phyloP scores from a whole-genome alignment of 139 green algal genomes.

The Closterium sp. region DNA sequence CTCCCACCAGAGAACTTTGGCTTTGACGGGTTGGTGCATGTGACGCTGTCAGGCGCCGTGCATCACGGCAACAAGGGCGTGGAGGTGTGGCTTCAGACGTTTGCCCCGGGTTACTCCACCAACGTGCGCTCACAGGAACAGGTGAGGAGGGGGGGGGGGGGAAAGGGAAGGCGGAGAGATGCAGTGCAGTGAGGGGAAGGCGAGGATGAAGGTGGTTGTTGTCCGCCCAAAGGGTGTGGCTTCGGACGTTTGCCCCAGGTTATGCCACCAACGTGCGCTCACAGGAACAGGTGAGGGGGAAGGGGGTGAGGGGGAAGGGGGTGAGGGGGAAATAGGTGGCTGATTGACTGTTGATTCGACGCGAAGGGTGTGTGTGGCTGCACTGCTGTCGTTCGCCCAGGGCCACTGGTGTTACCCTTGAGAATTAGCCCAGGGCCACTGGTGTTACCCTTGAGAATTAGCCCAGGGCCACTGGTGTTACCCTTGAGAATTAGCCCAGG shows the following conservation, averaged over 20 bases:
- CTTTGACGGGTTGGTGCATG: neutral
- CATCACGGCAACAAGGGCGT: neutral
- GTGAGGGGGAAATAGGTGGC: too few species aligned
- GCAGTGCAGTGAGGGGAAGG: neutral
- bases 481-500: too few species aligned
- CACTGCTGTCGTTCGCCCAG: too few species aligned
- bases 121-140: neutral
- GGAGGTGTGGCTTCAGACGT: slow-evolving; percentile 11
- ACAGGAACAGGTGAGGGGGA: neutral
- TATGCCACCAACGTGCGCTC: neutral
- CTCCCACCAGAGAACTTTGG: neutral
- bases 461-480: too few species aligned
- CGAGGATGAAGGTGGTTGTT: neutral
- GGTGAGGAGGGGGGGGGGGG: neutral
- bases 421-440: too few species aligned
- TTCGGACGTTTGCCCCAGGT: neutral
- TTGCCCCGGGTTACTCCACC: neutral
- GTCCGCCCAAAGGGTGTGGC: too few species aligned
- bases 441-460: too few species aligned
- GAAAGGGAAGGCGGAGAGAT: neutral
- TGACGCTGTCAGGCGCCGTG: neutral
- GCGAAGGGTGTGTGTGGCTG: too few species aligned
- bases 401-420: too few species aligned
- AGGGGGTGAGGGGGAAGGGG: neutral
- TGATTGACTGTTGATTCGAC: too few species aligned